Evolutionary conservation across 441 rosid species (phyloP), one percentile per base, ranked within the genome.

Genomic region (Pelargonium australe): DNA sequence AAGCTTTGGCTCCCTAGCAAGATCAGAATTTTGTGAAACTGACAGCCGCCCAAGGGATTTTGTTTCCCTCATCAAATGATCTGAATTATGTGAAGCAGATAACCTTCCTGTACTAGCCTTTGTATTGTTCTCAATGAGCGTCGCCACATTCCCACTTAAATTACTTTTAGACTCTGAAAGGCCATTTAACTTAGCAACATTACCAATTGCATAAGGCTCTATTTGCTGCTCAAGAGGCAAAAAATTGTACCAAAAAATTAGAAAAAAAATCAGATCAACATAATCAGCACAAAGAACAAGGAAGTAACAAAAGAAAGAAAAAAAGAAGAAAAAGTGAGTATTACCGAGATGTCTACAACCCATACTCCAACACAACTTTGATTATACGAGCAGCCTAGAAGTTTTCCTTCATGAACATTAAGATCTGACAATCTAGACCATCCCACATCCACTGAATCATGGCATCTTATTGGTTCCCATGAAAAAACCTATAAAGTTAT

Each of bases 331-430:
- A 74, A 70, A 67, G 65, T 73, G 70, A 68, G 71, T 47, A 40
- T 72, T 92, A 95, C 99, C 90, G 90, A 85, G 80, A 90, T 87
- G 80, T 92, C 98, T 34, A 87, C 99, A 76, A 95, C 98, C 99
- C 99, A 95, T 68, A 95, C 92, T 74, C 98, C 99, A 20, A 95
- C 99, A 75, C 99, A 90, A 70, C 89, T 95, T 82, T 95, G 98
- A 79, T 95, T 95, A 78, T 84, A 86, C 12, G 99, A 95, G 83
- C 99, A 95, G 71, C 96, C 98, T 47, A 95, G 96, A 76, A 95
- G 99, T 86, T 95, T 95, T 70, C 96, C 99, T 80, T 92, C 97
- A 37, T 91, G 92, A 73, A 92, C 88, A 84, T 85, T 90, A 79
- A 95, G 90, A 84, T 95, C 99, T 2, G 92, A 87, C 84, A 92